Conservation (phyloP, 441 rosid genomes). For the Croton setiger region DNA sequence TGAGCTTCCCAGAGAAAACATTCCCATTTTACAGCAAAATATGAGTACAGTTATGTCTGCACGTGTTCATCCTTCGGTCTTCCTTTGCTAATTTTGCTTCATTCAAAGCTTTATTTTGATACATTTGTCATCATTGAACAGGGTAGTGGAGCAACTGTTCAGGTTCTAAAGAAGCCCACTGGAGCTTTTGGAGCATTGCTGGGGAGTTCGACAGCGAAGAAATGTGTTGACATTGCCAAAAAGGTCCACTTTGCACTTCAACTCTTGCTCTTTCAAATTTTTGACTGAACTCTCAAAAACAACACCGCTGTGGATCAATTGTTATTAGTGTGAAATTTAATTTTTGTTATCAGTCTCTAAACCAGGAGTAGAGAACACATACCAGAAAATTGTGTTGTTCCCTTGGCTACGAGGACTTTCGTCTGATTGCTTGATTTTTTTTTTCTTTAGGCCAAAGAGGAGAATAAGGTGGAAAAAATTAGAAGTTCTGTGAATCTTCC, state of each 20-base stretch:
- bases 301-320: too few relatives aligned
- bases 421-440: not conserved
- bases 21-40: conserved; percentile 25
- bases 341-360: not conserved
- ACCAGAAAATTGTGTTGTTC: not conserved
- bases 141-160: conserved; percentile 52
- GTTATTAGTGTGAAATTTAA: not conserved
- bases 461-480: conserved; percentile 53
- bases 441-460: conserved; percentile 45
- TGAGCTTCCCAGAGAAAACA: conserved; percentile 15
- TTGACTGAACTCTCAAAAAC: not conserved
- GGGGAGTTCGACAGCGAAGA: conserved; percentile 44
- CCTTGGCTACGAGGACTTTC: not conserved
- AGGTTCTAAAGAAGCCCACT: conserved; percentile 52
- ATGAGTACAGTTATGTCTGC: conserved; percentile 22
- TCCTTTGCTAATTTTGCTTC: conserved; percentile 32
- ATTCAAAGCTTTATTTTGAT: conserved; percentile 18
- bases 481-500: conserved; percentile 70
- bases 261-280: not conserved
- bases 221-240: conserved; percentile 37
- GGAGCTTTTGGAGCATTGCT: conserved; percentile 59
- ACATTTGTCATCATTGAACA: conserved; percentile 26
- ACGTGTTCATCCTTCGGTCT: conserved; percentile 32
- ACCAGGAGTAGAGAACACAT: not conserved
- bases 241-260: conserved; percentile 35